These are phyloP conservation scores for Linderina pennispora DNA, from an alignment of 192 early-diverging fungal species.

Conservation along the genomic window DNA sequence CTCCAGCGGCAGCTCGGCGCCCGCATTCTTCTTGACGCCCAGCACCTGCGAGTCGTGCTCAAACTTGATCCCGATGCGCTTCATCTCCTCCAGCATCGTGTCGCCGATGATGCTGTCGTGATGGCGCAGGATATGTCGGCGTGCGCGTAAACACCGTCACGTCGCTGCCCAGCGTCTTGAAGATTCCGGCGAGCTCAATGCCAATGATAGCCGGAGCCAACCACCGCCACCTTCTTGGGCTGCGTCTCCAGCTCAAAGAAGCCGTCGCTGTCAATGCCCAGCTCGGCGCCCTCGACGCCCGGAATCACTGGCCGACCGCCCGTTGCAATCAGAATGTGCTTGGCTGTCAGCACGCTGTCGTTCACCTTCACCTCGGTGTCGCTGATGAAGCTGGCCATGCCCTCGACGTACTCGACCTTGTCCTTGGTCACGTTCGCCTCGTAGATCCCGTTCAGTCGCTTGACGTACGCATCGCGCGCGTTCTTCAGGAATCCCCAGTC, in stretches of 20 bases:
- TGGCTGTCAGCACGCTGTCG: slow-evolving; percentile 55
- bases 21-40: slow-evolving; percentile 53
- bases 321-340: slow-evolving; percentile 89
- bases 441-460: slow-evolving; percentile 97
- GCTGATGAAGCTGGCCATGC: slow-evolving; percentile 79
- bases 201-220: slow-evolving; percentile 96
- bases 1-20: slow-evolving; percentile 50
- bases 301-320: slow-evolving; percentile 74
- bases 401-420: slow-evolving; percentile 74
- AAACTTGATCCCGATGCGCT: slow-evolving; percentile 75
- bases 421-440: slow-evolving; percentile 85
- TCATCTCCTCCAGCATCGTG: slow-evolving; percentile 69
- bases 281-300: slow-evolving; percentile 72
- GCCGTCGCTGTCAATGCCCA: slow-evolving; percentile 87
- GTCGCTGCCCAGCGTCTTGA: slow-evolving; percentile 79
- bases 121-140: slow-evolving; percentile 70
- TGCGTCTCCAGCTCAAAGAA: slow-evolving; percentile 92
- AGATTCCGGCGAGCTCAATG: slow-evolving; percentile 92
- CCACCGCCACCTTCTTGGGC: slow-evolving; percentile 87
- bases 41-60: slow-evolving; percentile 57
- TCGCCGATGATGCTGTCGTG: slow-evolving; percentile 84
- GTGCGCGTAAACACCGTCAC: slow-evolving; percentile 84
- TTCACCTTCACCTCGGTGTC: slow-evolving; percentile 62
- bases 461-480: slow-evolving; percentile 94
- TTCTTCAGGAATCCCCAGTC: slow-evolving; percentile 78